Conservation (phyloP, 352 stramenopile species). For the Plasmopara halstedii region DNA sequence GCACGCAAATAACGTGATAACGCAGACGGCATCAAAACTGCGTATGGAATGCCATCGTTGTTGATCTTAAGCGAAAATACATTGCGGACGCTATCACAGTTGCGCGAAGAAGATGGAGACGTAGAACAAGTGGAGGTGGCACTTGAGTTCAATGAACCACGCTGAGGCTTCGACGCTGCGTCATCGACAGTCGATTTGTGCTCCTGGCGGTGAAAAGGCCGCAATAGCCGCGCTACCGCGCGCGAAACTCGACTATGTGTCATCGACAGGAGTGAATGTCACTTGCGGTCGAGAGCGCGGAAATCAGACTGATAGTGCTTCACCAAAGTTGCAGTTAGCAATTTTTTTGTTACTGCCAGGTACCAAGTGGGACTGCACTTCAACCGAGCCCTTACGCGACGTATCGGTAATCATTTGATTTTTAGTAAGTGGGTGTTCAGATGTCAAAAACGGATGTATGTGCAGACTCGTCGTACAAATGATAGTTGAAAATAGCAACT, state of each 20-base stretch:
- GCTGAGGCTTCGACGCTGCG: conserved; percentile 5
- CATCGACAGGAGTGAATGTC: conserved; percentile 1
- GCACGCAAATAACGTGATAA: conserved; percentile 32
- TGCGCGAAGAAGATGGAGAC: conserved; percentile 19
- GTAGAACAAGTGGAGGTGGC: conserved; percentile 24
- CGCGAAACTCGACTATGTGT: conserved; percentile 30
- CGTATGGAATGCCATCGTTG: conserved; percentile 8
- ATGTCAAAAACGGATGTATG: not conserved
- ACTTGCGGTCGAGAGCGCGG: conserved; percentile 3
- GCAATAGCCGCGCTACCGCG: conserved; percentile 30
- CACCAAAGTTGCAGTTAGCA: conserved; percentile 3
- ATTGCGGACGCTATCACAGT: conserved; percentile 9
- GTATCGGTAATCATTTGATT: not conserved
- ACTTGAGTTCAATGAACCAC: conserved; percentile 13
- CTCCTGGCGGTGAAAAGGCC: conserved; percentile 30
- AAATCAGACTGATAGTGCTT: conserved; percentile 11
- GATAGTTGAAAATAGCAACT: too few species aligned
- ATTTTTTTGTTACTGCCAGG: not conserved
- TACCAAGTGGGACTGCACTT: conserved; percentile 1
- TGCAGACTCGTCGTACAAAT: not conserved
- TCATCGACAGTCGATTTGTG: conserved; percentile 3
- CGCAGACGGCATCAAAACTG: conserved; percentile 24
- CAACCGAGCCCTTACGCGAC: not conserved
- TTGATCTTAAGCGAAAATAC: conserved; percentile 19
- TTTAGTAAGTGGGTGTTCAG: not conserved